phyloP scores from a whole-genome alignment of 176 grass and related monocot species.

The Rhipidocladum racemiflorum region DNA sequence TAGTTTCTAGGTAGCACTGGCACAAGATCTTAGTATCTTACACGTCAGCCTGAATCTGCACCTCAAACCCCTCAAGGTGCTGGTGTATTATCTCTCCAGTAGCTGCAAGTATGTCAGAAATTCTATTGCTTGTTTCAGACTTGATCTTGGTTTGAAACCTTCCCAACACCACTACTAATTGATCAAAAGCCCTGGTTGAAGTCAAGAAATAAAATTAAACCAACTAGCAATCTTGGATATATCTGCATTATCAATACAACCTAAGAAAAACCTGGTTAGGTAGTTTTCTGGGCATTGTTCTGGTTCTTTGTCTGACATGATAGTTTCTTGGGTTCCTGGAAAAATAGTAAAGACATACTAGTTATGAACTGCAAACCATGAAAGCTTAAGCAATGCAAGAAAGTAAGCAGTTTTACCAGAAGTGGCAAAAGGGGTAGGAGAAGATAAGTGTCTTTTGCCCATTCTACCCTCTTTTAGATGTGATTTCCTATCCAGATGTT shows the following conservation, averaged over 20 bases:
- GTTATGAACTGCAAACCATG: slow-evolving; percentile 20
- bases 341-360: slow-evolving; percentile 2
- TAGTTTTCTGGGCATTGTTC: slow-evolving; percentile 61
- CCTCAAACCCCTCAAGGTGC: slow-evolving; percentile 64
- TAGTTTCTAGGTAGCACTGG: slow-evolving; percentile 15
- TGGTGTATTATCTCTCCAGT: slow-evolving; percentile 60
- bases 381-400: not conserved
- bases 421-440: slow-evolving; percentile 36
- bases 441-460: slow-evolving; percentile 43
- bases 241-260: slow-evolving; percentile 13
- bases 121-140: slow-evolving; percentile 60
- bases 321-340: slow-evolving; percentile 60
- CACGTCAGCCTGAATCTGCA: slow-evolving; percentile 75
- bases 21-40: slow-evolving; percentile 49
- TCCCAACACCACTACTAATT: slow-evolving; percentile 58
- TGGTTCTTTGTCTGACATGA: slow-evolving; percentile 46
- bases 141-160: slow-evolving; percentile 82
- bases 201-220: slow-evolving; percentile 27
- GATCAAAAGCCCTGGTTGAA: slow-evolving; percentile 67
- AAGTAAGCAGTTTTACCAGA: slow-evolving; percentile 46
- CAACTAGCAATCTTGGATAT: not conserved
- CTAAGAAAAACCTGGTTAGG: slow-evolving; percentile 56
- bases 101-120: slow-evolving; percentile 68
- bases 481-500: slow-evolving; percentile 49
- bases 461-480: slow-evolving; percentile 50